These are phyloP conservation scores for Annona cherimola DNA, from an alignment of 164 flowering plant species.

Conservation along the genomic window DNA sequence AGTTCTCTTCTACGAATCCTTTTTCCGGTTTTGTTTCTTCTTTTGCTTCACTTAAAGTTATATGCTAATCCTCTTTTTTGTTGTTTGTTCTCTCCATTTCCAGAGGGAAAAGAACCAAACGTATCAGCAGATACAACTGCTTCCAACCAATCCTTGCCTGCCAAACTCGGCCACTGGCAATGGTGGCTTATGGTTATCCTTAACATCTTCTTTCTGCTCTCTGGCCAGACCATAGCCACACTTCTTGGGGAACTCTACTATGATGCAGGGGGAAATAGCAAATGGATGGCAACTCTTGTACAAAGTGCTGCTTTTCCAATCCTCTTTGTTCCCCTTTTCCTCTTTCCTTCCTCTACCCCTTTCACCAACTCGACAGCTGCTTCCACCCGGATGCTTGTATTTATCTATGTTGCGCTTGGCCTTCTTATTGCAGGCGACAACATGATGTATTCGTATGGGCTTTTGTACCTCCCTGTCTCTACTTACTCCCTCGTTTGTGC, in stretches of 20 bases:
- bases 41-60: not conserved
- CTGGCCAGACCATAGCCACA: conserved; percentile 19
- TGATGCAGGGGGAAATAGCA: conserved; percentile 30
- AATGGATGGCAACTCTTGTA: conserved; percentile 32
- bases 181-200: conserved; percentile 35
- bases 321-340: conserved; percentile 18
- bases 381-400: not conserved
- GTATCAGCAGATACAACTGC: conserved; percentile 9
- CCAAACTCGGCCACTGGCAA: conserved; percentile 4
- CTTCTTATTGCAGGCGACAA: conserved; percentile 10
- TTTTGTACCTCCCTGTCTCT: conserved; percentile 24
- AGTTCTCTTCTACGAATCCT: not conserved
- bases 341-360: conserved; percentile 3
- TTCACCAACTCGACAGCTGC: not conserved
- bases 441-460: conserved; percentile 25
- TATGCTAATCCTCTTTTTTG: not conserved
- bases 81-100: not conserved
- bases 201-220: conserved; percentile 25
- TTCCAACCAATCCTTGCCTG: not conserved
- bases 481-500: conserved; percentile 26
- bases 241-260: conserved; percentile 29
- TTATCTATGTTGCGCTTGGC: conserved; percentile 12
- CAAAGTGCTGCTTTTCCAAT: conserved; percentile 26
- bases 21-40: not conserved
- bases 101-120: conserved; percentile 20